These are phyloP conservation scores for Mycocentrospora acerina DNA, from an alignment of 2,329 filamentous ascomycete genomes.

Conservation along the genomic window DNA sequence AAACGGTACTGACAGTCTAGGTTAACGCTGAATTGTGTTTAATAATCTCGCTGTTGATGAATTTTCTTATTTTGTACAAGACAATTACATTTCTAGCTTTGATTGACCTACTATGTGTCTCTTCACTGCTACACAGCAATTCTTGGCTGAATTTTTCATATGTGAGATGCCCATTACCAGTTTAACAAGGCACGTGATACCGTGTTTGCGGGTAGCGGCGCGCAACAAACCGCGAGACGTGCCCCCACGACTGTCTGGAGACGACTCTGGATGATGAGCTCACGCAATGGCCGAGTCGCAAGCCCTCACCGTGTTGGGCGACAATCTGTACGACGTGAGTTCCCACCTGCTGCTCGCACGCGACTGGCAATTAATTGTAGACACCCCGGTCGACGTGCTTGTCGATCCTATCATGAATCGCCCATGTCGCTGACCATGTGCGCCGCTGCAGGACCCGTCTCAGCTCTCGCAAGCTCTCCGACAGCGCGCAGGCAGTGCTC, in stretches of 20 bases:
- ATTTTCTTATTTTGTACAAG: no score
- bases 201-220: conserved; percentile 17
- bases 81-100: no score
- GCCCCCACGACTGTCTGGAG: conserved; percentile 10
- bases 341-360: conserved; percentile 14
- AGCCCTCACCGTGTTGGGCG: conserved; percentile 27
- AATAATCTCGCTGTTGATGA: no score
- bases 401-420: conserved; percentile 24
- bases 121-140: no score
- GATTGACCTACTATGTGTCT: no score
- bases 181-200: conserved; percentile 10
- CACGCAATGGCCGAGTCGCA: conserved; percentile 35
- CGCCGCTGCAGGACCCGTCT: conserved; percentile 37
- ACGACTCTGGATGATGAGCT: conserved; percentile 7
- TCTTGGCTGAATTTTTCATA: no score
- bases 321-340: conserved; percentile 39
- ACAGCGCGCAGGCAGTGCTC: conserved; percentile 34
- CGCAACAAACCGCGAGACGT: conserved; percentile 11
- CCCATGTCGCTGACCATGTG: conserved; percentile 20
- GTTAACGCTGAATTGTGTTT: no score
- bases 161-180: no score
- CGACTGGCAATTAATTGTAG: conserved; percentile 17
- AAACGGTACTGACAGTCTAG: no score
- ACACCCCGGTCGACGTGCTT: conserved; percentile 22
- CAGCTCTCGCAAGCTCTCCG: conserved; percentile 39